Conservation (phyloP, 2,329 filamentous ascomycete species). For the Stromatinia cepivora region DNA sequence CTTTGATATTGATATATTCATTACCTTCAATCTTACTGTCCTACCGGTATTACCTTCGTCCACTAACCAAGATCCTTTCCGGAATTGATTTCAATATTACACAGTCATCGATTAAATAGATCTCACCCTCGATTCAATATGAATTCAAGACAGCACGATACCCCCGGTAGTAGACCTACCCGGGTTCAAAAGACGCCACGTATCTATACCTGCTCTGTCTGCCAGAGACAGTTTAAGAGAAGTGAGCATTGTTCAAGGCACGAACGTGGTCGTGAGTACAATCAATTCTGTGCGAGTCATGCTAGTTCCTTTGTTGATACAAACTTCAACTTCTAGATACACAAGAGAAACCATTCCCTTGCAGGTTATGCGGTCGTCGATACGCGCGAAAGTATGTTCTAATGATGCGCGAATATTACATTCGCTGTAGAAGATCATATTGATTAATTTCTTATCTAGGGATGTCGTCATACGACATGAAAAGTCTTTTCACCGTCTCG, state of each 20-base stretch:
- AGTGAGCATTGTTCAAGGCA: constrained; percentile 25
- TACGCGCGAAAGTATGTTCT: constrained; percentile 24
- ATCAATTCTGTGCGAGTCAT: neutral
- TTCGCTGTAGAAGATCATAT: neutral
- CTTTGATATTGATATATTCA: neutral
- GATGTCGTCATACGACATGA: constrained; percentile 26
- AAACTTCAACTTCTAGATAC: constrained; percentile 17
- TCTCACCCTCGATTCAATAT: constrained; percentile 15
- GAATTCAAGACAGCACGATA: constrained; percentile 23
- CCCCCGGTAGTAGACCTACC: constrained; percentile 11
- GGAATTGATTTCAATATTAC: neutral
- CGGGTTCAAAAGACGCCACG: constrained; percentile 21
- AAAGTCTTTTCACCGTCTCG: constrained; percentile 24
- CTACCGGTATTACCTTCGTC: neutral
- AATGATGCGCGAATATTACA: neutral
- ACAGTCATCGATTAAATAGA: neutral
- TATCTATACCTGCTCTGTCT: constrained; percentile 24
- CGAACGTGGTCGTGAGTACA: constrained; percentile 24
- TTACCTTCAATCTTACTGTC: neutral
- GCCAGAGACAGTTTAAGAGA: constrained; percentile 19
- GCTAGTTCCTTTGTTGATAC: constrained; percentile 17
- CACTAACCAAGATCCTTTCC: neutral
- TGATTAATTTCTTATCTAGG: constrained; percentile 7
- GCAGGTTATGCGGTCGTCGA: constrained; percentile 22
- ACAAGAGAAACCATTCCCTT: constrained; percentile 25